Evolutionary conservation across 192 early-diverging fungal species (phyloP).

Genomic region (Bifiguratus adelaidae): DNA sequence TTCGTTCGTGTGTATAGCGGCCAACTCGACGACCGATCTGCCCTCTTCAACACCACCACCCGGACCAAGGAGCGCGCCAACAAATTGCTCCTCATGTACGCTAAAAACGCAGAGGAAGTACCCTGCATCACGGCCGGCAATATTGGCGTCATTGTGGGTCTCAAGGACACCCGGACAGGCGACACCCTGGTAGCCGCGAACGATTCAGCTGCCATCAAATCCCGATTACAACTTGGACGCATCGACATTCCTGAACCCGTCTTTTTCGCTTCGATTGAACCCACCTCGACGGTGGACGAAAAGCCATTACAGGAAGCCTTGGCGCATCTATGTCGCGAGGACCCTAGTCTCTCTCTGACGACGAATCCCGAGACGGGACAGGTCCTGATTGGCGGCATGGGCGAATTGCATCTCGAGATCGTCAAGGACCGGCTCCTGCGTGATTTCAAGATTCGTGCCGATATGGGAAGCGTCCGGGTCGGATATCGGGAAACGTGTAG

Average conservation of each 20-base stretch:
- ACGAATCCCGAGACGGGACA: constrained; percentile 82
- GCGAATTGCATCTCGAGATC: constrained; percentile 90
- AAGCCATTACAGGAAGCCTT: constrained; percentile 62
- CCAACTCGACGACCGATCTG: constrained; percentile 50
- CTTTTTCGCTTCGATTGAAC: constrained; percentile 70
- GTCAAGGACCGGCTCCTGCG: constrained; percentile 75
- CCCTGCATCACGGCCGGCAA: constrained; percentile 57
- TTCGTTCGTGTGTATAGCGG: constrained; percentile 84
- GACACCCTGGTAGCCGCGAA: constrained; percentile 65
- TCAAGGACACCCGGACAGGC: constrained; percentile 78
- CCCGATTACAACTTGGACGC: constrained; percentile 47
- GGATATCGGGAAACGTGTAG: constrained; percentile 73
- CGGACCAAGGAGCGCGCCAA: constrained; percentile 67
- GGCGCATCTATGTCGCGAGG: constrained; percentile 66
- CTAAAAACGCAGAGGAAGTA: constrained; percentile 81
- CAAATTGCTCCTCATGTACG: constrained; percentile 87
- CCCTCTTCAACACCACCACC: constrained; percentile 56
- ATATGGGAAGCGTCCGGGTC: constrained; percentile 79
- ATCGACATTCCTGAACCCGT: constrained; percentile 81
- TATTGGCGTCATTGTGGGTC: constrained; percentile 76
- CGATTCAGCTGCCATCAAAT: constrained; percentile 23
- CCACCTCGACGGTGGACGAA: constrained; percentile 69
- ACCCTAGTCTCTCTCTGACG: constrained; percentile 70
- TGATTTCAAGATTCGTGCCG: constrained; percentile 64
- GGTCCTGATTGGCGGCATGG: constrained; percentile 83